Conservation (phyloP, 2,329 filamentous ascomycete genomes). For the Apiospora saccharicola region DNA sequence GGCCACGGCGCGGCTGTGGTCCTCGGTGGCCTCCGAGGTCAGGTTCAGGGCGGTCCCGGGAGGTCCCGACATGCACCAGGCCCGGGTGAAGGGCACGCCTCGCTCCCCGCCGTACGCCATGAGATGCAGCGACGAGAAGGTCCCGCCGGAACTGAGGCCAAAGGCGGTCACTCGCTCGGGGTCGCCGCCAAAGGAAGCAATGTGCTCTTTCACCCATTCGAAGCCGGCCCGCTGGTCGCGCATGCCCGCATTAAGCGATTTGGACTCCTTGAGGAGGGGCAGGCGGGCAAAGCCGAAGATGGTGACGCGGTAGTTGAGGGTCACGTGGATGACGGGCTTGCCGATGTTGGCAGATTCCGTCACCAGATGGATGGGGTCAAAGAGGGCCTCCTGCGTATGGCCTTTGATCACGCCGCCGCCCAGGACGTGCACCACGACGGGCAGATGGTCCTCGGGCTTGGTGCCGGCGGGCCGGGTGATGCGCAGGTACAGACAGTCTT, state of each 20-base stretch:
- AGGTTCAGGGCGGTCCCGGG: slow-evolving; percentile 44
- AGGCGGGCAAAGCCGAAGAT: slow-evolving; percentile 44
- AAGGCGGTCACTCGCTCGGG: slow-evolving; percentile 51
- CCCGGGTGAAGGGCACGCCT: slow-evolving; percentile 53
- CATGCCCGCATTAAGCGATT: slow-evolving; percentile 53
- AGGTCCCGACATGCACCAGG: slow-evolving; percentile 47
- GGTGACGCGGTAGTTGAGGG: slow-evolving; percentile 49
- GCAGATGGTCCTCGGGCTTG: slow-evolving; percentile 52
- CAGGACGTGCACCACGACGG: slow-evolving; percentile 67
- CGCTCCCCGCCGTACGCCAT: slow-evolving; percentile 54
- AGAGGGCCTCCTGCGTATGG: slow-evolving; percentile 47
- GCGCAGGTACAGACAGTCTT: slow-evolving; percentile 70
- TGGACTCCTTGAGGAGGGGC: slow-evolving; percentile 36
- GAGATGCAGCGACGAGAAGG: slow-evolving; percentile 32
- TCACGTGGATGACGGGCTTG: slow-evolving; percentile 45
- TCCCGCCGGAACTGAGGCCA: slow-evolving; percentile 58
- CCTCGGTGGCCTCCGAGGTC: not conserved
- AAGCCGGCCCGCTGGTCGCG: slow-evolving; percentile 58
- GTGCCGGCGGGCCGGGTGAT: slow-evolving; percentile 60
- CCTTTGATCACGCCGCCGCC: slow-evolving; percentile 43
- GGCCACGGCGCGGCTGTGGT: slow-evolving; percentile 22
- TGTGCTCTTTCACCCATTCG: slow-evolving; percentile 58
- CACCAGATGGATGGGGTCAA: slow-evolving; percentile 48
- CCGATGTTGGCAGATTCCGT: slow-evolving; percentile 42
- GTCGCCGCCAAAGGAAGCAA: slow-evolving; percentile 56